Conservation (phyloP, 2,329 filamentous ascomycete species). For the Sclerotinia glacialis region DNA sequence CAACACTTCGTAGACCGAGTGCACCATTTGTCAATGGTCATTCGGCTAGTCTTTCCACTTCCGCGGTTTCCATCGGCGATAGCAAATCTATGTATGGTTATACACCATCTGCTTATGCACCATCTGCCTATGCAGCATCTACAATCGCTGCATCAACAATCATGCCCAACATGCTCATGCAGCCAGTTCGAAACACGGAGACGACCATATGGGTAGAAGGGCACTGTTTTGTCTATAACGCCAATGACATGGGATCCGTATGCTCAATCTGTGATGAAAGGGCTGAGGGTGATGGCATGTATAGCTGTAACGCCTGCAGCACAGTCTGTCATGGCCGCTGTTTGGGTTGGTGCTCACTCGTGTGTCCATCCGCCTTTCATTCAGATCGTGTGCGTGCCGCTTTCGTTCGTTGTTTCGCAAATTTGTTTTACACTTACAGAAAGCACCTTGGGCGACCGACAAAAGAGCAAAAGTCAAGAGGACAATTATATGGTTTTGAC, state of each 20-base stretch:
- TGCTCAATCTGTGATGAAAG: slow-evolving; percentile 78
- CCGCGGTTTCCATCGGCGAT: slow-evolving; percentile 45
- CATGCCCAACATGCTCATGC: slow-evolving; percentile 80
- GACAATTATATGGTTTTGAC: slow-evolving; percentile 62
- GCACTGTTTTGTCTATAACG: slow-evolving; percentile 70
- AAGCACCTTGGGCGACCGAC: slow-evolving; percentile 60
- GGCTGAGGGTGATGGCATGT: slow-evolving; percentile 64
- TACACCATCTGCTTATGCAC: slow-evolving; percentile 79
- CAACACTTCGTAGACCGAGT: slow-evolving; percentile 65
- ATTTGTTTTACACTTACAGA: slow-evolving; percentile 63
- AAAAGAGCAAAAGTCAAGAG: slow-evolving; percentile 58
- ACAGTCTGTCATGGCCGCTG: slow-evolving; percentile 58
- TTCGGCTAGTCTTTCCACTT: slow-evolving; percentile 65
- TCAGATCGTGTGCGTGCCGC: slow-evolving; percentile 60
- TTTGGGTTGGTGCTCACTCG: slow-evolving; percentile 60
- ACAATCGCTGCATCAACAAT: slow-evolving; percentile 81
- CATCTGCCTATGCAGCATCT: slow-evolving; percentile 82
- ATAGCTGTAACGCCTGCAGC: slow-evolving; percentile 66
- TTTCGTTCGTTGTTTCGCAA: slow-evolving; percentile 64
- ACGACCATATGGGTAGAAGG: slow-evolving; percentile 82
- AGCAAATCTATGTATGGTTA: slow-evolving; percentile 56
- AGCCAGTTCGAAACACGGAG: slow-evolving; percentile 75
- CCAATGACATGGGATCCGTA: slow-evolving; percentile 55
- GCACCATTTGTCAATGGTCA: slow-evolving; percentile 70
- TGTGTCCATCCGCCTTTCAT: slow-evolving; percentile 62